Percentiles rank a stretch among this genome's conserved stretches.
Evolutionary conservation across 108 stramenopile genomes (phyloP).

Genomic region (Mayamaea pseudoterrestris): DNA sequence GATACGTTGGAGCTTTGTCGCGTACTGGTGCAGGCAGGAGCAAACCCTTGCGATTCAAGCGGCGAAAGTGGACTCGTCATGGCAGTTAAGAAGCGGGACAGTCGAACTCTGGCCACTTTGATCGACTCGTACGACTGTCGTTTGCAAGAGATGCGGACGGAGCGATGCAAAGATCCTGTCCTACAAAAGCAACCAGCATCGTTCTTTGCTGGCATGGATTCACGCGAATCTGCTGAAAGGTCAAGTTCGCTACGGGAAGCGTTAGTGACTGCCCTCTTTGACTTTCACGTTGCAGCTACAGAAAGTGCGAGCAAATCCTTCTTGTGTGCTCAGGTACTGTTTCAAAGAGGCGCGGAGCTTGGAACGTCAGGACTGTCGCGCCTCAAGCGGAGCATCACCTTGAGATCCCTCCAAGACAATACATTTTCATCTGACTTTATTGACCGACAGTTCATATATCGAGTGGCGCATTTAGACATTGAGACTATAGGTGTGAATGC

Average conservation of each 20-base stretch:
- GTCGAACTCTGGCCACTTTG: constrained; percentile 11
- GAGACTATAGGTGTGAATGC: background rate
- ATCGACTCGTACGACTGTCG: constrained; percentile 11
- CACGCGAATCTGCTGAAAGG: constrained; percentile 18
- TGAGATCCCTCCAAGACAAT: background rate
- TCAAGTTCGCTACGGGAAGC: constrained; percentile 14
- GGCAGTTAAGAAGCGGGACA: constrained; percentile 5
- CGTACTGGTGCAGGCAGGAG: constrained; percentile 26
- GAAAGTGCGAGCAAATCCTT: background rate
- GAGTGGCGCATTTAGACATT: background rate
- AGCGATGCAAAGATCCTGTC: constrained; percentile 43
- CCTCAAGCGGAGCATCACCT: background rate
- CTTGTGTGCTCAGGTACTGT: constrained; percentile 11
- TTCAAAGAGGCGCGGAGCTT: constrained; percentile 11
- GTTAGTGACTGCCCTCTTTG: constrained; percentile 15
- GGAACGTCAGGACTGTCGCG: background rate
- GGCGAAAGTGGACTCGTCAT: constrained; percentile 4
- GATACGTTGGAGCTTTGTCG: constrained; percentile 4
- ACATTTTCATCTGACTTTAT: background rate
- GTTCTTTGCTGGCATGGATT: constrained; percentile 34
- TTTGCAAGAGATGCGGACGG: constrained; percentile 8
- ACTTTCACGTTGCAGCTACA: background rate
- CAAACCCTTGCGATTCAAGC: constrained; percentile 22
- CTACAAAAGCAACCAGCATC: constrained; percentile 48
- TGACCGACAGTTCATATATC: background rate